A percentile compares a stretch with the other conserved stretches of the same genome.
phyloP scores from a whole-genome alignment of 768 basidiomycete species.

The Hygrocybe punicea region DNA sequence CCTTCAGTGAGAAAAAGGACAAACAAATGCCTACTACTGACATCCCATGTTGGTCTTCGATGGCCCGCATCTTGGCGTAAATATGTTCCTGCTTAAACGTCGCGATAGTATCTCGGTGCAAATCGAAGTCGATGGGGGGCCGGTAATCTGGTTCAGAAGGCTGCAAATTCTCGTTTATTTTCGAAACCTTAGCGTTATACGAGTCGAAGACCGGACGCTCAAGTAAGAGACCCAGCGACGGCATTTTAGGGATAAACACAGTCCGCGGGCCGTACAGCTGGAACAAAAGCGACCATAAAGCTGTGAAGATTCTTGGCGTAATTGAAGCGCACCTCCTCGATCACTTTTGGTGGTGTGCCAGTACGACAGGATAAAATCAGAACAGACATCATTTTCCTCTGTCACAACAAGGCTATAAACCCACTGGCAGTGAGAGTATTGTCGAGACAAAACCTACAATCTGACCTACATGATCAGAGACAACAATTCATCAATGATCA shows the following conservation, averaged over 20 bases:
- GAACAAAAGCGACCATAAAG: neutral
- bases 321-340: conserved; percentile 56
- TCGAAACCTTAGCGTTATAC: conserved; percentile 61
- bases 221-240: conserved; percentile 86
- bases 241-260: conserved; percentile 92
- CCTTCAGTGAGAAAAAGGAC: neutral
- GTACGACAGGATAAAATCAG: conserved; percentile 80
- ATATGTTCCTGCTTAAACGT: conserved; percentile 83
- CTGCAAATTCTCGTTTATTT: conserved; percentile 50
- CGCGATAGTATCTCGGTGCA: conserved; percentile 63
- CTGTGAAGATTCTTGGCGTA: neutral
- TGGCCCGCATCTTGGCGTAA: conserved; percentile 79
- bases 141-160: conserved; percentile 60
- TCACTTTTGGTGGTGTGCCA: conserved; percentile 65
- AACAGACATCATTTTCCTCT: conserved; percentile 97
- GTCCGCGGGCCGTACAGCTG: conserved; percentile 75
- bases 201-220: conserved; percentile 81
- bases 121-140: conserved; percentile 68
- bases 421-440: neutral
- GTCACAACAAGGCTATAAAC: conserved; percentile 5
- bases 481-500: neutral
- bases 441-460: conserved; percentile 39
- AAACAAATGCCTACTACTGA: conserved; percentile 41
- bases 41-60: conserved; percentile 78
- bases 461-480: neutral